Percentiles rank a stretch among this genome's conserved stretches.
phyloP scores from a whole-genome alignment of 1,284 basidiomycete species.

The Volvariella volvacea region DNA sequence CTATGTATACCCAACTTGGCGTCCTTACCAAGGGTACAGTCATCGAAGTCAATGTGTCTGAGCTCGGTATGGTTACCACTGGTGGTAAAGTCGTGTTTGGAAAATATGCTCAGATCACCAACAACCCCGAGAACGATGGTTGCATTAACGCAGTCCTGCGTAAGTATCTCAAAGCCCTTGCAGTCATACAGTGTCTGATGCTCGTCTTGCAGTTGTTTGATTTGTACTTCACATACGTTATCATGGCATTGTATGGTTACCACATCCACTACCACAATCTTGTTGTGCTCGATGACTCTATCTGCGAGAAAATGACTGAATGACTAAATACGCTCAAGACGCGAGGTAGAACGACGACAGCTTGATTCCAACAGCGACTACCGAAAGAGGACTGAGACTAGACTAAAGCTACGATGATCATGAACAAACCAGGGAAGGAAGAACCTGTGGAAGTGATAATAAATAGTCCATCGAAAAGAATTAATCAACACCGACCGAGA shows the following conservation, averaged over 20 bases:
- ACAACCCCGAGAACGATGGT: slow-evolving; percentile 96
- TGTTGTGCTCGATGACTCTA: too few relatives aligned
- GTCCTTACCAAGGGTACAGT: slow-evolving; percentile 99
- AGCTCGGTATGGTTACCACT: slow-evolving; percentile 97
- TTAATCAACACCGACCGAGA: too few relatives aligned
- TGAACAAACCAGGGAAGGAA: too few relatives aligned
- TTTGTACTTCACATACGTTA: slow-evolving; percentile 4
- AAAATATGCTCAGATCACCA: slow-evolving; percentile 96
- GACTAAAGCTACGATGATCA: too few relatives aligned
- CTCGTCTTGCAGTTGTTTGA: slow-evolving; percentile 29
- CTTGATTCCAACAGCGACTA: too few relatives aligned
- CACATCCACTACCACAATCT: too few relatives aligned
- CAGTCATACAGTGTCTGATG: slow-evolving; percentile 2
- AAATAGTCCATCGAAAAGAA: too few relatives aligned
- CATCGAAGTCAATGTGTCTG: slow-evolving; percentile 97
- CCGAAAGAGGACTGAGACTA: too few relatives aligned
- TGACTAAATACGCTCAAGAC: too few relatives aligned
- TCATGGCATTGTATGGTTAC: slow-evolving; percentile 10
- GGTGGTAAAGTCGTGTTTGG: slow-evolving; percentile 91
- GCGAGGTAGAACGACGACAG: too few relatives aligned
- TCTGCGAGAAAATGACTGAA: too few relatives aligned
- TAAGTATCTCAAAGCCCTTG: slow-evolving; percentile 30
- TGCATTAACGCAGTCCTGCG: slow-evolving; percentile 91
- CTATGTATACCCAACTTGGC: slow-evolving; percentile 93
- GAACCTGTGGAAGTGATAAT: too few relatives aligned